Evolutionary conservation across 306 rosid species (phyloP).

Genomic region (Prunus mongolica): DNA sequence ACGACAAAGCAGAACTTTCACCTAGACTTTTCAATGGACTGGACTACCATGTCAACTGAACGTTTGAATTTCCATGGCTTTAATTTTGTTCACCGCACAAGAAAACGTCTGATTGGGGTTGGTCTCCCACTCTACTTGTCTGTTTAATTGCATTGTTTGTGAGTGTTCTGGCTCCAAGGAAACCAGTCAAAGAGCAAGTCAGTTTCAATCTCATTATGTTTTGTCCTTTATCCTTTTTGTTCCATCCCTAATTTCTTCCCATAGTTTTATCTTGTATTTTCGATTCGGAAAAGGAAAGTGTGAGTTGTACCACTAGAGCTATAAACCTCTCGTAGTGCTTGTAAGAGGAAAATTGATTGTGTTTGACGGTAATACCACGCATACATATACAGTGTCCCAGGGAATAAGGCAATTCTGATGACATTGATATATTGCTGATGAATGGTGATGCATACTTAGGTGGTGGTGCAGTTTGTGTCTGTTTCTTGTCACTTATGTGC

Average conservation of each 20-base stretch:
- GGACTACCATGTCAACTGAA: background rate
- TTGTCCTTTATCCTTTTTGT: background rate
- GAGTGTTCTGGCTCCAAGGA: background rate
- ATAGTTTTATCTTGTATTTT: background rate
- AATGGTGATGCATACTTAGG: slow-evolving; percentile 3
- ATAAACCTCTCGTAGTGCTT: background rate
- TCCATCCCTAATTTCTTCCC: background rate
- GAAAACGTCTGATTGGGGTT: background rate
- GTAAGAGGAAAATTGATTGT: background rate
- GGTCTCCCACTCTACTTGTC: background rate
- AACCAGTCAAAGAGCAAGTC: background rate
- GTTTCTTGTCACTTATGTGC: background rate
- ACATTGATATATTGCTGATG: background rate
- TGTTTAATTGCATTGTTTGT: background rate
- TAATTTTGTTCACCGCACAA: background rate
- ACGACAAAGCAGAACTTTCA: background rate
- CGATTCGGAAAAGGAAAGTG: background rate
- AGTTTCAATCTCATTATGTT: background rate
- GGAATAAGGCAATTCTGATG: background rate
- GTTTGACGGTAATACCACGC: background rate
- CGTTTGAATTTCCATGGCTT: background rate
- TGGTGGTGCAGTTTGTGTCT: slow-evolving; percentile 8
- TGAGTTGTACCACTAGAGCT: background rate
- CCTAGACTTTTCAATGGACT: background rate
- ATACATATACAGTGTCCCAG: background rate